phyloP scores from a whole-genome alignment of 1,139 yeast species.

The Yamadazyma oceani region DNA sequence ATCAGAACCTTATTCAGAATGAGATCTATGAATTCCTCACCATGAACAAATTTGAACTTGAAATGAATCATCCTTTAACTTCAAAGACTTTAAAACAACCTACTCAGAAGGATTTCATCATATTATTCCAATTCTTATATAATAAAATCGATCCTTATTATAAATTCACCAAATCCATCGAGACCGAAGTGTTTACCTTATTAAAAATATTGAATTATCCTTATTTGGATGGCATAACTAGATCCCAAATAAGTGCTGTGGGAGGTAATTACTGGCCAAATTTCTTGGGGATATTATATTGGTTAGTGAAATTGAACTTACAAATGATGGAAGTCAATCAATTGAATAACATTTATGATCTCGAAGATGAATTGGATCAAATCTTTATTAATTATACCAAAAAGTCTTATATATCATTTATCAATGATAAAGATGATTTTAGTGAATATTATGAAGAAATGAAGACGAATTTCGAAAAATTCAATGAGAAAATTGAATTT shows the following conservation, averaged over 20 bases:
- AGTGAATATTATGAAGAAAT: conserved; percentile 55
- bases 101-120: conserved; percentile 82
- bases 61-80: conserved; percentile 69
- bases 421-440: conserved; percentile 64
- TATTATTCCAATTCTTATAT: conserved; percentile 79
- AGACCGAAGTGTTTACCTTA: conserved; percentile 70
- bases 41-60: conserved; percentile 66
- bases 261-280: conserved; percentile 92
- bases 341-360: conserved; percentile 19
- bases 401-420: conserved; percentile 65
- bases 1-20: conserved; percentile 63
- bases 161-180: conserved; percentile 65
- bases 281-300: conserved; percentile 76
- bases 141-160: conserved; percentile 78
- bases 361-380: conserved; percentile 51
- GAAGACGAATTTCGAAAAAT: conserved; percentile 49
- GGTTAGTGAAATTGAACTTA: conserved; percentile 65
- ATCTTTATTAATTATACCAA: conserved; percentile 67
- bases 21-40: conserved; percentile 67
- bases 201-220: conserved; percentile 74
- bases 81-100: conserved; percentile 70
- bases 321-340: conserved; percentile 44
- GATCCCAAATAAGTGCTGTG: conserved; percentile 86
- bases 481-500: conserved; percentile 34
- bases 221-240: conserved; percentile 72